These are phyloP conservation scores for Colletotrichum paranaense DNA, from an alignment of 2,329 filamentous ascomycete genomes.

Conservation along the genomic window DNA sequence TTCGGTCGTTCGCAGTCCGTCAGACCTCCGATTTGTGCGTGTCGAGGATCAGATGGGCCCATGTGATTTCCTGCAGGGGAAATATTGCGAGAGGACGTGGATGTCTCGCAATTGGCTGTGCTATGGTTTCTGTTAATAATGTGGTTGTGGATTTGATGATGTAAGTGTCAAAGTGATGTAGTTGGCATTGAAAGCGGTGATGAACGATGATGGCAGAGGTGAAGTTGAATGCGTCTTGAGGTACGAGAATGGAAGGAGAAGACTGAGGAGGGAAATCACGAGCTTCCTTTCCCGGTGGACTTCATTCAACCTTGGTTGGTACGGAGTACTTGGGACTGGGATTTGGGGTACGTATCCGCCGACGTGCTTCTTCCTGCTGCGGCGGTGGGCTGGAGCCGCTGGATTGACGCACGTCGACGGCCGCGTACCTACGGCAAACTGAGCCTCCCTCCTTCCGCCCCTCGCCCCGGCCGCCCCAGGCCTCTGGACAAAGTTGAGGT, in stretches of 20 bases:
- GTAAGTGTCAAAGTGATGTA: background rate
- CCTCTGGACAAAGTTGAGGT: conserved; percentile 16
- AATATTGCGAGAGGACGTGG: background rate
- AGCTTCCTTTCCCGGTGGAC: background rate
- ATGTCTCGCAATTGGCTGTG: background rate
- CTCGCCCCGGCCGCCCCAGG: conserved; percentile 17
- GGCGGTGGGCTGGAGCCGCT: background rate
- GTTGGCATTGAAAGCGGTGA: background rate
- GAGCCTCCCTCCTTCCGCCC: conserved; percentile 12
- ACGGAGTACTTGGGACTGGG: too few relatives aligned
- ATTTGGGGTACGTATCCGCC: conserved; percentile 1
- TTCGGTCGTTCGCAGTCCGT: background rate
- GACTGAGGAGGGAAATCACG: background rate
- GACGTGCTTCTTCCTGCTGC: background rate
- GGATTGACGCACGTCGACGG: conserved; percentile 23
- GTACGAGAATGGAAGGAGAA: background rate
- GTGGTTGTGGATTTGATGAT: background rate
- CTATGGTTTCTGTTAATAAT: background rate
- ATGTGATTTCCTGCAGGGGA: conserved; percentile 28
- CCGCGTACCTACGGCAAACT: conserved; percentile 32
- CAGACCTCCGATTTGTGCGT: conserved; percentile 12
- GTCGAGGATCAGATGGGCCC: conserved; percentile 11
- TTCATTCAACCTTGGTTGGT: too few relatives aligned
- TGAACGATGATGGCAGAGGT: background rate
- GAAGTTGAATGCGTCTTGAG: background rate